Conservation (phyloP, 768 basidiomycete genomes). For the Phaffia tasmanica region DNA sequence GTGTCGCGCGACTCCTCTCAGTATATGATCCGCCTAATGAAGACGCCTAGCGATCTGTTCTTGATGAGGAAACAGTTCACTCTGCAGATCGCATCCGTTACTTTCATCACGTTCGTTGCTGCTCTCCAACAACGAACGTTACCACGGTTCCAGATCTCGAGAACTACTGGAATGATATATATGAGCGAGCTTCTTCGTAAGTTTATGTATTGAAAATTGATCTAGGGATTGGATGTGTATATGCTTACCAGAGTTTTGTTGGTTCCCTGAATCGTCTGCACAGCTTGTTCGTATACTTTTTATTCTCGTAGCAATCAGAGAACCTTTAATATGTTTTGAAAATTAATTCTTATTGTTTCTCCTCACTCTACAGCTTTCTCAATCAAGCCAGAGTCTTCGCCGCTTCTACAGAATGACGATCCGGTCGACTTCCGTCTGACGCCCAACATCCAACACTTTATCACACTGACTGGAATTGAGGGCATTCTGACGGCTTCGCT, state of each 20-base stretch:
- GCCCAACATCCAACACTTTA: conserved; percentile 86
- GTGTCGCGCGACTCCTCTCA: conserved; percentile 34
- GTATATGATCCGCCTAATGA: conserved; percentile 88
- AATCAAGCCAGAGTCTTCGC: background rate
- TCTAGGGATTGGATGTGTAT: no score
- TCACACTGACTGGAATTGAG: conserved; percentile 79
- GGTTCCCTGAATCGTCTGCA: background rate
- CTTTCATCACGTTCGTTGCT: conserved; percentile 85
- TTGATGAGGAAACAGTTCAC: conserved; percentile 96
- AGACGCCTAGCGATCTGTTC: conserved; percentile 75
- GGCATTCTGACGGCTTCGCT: conserved; percentile 75
- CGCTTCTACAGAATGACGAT: conserved; percentile 62
- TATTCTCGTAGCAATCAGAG: background rate
- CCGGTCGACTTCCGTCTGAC: conserved; percentile 94
- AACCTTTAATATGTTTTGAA: no score
- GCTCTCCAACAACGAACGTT: conserved; percentile 74
- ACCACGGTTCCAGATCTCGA: conserved; percentile 72
- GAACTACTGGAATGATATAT: conserved; percentile 76
- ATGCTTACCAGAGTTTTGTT: background rate
- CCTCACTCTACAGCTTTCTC: conserved; percentile 14
- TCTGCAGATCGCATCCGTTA: conserved; percentile 69
- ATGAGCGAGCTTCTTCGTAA: conserved; percentile 85
- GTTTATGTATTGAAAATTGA: conserved; percentile 25
- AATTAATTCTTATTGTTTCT: background rate
- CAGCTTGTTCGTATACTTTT: conserved; percentile 1